Base-by-base conservation (phyloP, 1,284 basidiomycete species). In the Ceratobasidium sp. region DNA sequence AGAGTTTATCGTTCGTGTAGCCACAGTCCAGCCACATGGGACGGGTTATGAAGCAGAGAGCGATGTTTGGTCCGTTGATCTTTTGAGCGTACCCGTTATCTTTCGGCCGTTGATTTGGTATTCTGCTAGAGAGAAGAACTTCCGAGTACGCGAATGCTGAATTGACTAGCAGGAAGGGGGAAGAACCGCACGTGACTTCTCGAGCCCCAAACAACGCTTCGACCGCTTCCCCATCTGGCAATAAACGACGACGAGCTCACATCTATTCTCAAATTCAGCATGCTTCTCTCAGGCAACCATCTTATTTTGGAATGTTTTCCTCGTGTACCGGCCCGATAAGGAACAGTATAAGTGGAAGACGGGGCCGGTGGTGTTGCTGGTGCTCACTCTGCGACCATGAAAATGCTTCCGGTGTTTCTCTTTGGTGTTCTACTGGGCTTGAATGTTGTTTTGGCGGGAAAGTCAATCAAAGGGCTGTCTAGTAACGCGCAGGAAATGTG, bases 401-500 rank as follows among this genome's bases (percentile, higher is more conserved):
- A 43, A 45, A 21, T 34, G 9, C 16, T 23, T 34, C 18, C 21
- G 6, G 26, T 34, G n/a, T 8, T 41, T 36, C 1, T 53, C 8
- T 26, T 67, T 5, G 62, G 48, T 30, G n/a, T 67, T 41, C 12
- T 41, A n/a, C n/a, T n/a, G n/a, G n/a, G n/a, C n/a, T n/a, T n/a
- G n/a, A n/a, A n/a, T n/a, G n/a, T n/a, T n/a, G n/a, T 32, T 34
- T 48, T 36, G 26, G 61, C 45, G 3, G 46, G 45, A 8, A 64
- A 50, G 34, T 32, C 23, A 30, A 64, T 64, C 34, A 50, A 52
- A n/a, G 61, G 61, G 21, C 18, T 64, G 16, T 64, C 61, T 21
- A 64, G 45, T n/a, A 64, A 64, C 52, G 61, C 61, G 39, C 61
- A 64, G n/a, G 61, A 50, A 34, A 4, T 64, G 61, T 64, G 30